Evolutionary conservation across 2,329 filamentous ascomycete genomes (phyloP).

Genomic region (Mollisia scopiformis): DNA sequence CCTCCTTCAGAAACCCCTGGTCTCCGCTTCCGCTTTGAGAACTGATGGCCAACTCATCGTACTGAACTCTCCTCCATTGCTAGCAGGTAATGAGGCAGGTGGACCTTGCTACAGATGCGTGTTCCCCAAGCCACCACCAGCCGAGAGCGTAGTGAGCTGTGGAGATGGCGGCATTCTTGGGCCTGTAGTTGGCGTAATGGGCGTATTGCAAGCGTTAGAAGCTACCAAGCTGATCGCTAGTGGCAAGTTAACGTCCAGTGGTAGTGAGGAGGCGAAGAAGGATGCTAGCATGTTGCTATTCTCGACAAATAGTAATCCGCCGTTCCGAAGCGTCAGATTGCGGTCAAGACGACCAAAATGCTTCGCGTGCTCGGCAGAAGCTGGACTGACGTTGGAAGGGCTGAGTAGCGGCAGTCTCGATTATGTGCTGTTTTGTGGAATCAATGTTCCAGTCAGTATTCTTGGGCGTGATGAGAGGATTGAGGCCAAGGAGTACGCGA

Average conservation of each 20-base stretch:
- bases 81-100: constrained; percentile 58
- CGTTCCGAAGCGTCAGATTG: constrained; percentile 77
- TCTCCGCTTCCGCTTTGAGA: constrained; percentile 87
- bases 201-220: constrained; percentile 87
- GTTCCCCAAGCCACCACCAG: constrained; percentile 84
- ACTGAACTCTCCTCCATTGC: constrained; percentile 76
- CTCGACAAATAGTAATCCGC: constrained; percentile 52
- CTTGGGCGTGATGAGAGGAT: constrained; percentile 70
- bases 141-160: constrained; percentile 81
- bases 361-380: constrained; percentile 71
- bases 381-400: constrained; percentile 64
- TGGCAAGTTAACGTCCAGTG: constrained; percentile 21
- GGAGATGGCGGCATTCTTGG: constrained; percentile 93
- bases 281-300: constrained; percentile 47
- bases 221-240: constrained; percentile 78
- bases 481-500: constrained; percentile 60
- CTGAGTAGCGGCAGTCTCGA: constrained; percentile 71
- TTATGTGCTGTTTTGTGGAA: constrained; percentile 86
- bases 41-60: constrained; percentile 90
- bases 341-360: constrained; percentile 71
- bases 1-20: constrained; percentile 74
- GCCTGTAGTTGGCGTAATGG: constrained; percentile 92
- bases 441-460: constrained; percentile 53
- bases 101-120: constrained; percentile 94
- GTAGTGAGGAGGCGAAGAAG: constrained; percentile 24